phyloP scores from a whole-genome alignment of 2,329 filamentous ascomycete species.

The Diaporthe caulivora region DNA sequence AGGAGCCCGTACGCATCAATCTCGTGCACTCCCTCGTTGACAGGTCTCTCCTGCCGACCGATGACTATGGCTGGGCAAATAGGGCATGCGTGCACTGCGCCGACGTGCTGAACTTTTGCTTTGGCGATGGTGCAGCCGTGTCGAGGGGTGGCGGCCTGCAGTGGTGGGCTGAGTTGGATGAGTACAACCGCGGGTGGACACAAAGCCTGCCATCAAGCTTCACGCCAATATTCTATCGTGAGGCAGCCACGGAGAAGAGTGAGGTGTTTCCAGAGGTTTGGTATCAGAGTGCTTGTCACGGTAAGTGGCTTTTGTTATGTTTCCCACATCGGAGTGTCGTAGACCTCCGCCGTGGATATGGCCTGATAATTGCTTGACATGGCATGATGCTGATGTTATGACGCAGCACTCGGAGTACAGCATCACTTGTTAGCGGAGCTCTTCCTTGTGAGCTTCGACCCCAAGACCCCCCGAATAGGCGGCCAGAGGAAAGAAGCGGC shows the following conservation, averaged over 20 bases:
- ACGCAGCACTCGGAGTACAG: conserved; percentile 67
- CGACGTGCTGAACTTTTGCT: conserved; percentile 74
- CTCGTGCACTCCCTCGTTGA: conserved; percentile 65
- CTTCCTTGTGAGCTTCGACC: conserved; percentile 68
- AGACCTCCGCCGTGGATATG: not conserved
- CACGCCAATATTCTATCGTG: conserved; percentile 64
- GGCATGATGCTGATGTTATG: conserved; percentile 25
- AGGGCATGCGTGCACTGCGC: conserved; percentile 72
- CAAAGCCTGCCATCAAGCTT: conserved; percentile 63
- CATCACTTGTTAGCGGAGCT: conserved; percentile 70
- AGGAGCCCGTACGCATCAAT: conserved; percentile 60
- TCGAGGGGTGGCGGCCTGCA: conserved; percentile 45
- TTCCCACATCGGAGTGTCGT: not conserved
- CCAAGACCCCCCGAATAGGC: conserved; percentile 64
- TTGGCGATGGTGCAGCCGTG: conserved; percentile 52
- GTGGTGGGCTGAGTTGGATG: conserved; percentile 59
- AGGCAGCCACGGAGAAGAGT: conserved; percentile 46
- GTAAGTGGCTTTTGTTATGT: conserved; percentile 48
- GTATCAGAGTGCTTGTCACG: conserved; percentile 67
- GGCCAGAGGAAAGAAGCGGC: conserved; percentile 52
- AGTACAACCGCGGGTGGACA: conserved; percentile 61
- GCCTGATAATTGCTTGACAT: not conserved
- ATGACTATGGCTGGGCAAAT: conserved; percentile 71
- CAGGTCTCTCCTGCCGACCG: conserved; percentile 59
- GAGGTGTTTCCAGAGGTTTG: conserved; percentile 69